These are phyloP conservation scores for Phytomonas francai DNA, from an alignment of 208 protist species.

Conservation along the genomic window DNA sequence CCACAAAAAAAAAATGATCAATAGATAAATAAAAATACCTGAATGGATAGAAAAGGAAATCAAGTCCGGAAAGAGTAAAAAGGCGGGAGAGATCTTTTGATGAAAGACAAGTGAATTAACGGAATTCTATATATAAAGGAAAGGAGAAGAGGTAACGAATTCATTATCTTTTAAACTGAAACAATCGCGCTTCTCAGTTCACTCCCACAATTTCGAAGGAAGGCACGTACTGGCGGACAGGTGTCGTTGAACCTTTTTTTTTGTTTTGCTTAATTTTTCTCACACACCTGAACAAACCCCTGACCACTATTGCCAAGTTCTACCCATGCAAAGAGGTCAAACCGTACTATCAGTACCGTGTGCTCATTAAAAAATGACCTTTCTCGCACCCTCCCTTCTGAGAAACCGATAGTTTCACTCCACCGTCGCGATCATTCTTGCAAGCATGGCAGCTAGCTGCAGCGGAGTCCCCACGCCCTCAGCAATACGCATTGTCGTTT, in stretches of 20 bases:
- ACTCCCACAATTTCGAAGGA: no score
- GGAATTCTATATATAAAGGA: not conserved
- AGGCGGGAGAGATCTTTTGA: not conserved
- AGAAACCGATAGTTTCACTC: slow-evolving; percentile 10
- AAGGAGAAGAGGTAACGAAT: slow-evolving; percentile 3
- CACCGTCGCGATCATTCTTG: slow-evolving; percentile 44
- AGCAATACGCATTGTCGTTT: slow-evolving; percentile 82
- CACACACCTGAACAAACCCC: no score
- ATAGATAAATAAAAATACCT: not conserved
- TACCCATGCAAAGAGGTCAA: no score
- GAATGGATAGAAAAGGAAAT: slow-evolving; percentile 14
- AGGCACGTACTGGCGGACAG: no score
- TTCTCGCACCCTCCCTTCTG: no score
- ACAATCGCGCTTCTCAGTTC: no score
- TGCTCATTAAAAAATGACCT: no score
- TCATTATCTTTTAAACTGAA: no score
- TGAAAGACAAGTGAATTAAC: not conserved
- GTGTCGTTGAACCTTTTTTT: no score
- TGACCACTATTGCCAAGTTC: no score
- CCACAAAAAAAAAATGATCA: slow-evolving; percentile 4
- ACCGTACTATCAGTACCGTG: no score
- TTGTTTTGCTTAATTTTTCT: no score
- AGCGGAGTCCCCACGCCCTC: slow-evolving; percentile 79
- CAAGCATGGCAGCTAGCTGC: slow-evolving; percentile 82
- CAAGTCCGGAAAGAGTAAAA: not conserved